A percentile compares a stretch with the other conserved stretches of the same genome.
phyloP scores from a whole-genome alignment of 805 yeast species.

The Clavispora phyllophila region DNA sequence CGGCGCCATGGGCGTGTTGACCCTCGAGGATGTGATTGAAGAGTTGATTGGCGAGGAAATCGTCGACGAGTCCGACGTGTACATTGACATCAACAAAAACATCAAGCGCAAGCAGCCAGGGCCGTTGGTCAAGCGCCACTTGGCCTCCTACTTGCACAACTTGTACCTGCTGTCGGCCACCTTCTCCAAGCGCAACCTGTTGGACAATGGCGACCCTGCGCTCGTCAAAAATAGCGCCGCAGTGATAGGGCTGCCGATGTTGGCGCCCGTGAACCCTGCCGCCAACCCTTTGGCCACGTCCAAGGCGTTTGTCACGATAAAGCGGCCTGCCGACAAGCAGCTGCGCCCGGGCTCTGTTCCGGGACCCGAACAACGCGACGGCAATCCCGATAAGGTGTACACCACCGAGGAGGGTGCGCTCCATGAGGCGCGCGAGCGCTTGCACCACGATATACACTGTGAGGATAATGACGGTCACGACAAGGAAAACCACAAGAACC shows the following conservation, averaged over 20 bases:
- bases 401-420: conserved; percentile 43
- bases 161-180: conserved; percentile 40
- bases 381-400: conserved; percentile 34
- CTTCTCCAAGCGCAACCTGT: conserved; percentile 38
- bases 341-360: not conserved
- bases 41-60: conserved; percentile 97
- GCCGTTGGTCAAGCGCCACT: conserved; percentile 64
- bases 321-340: conserved; percentile 39
- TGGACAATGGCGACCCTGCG: conserved; percentile 21
- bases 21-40: conserved; percentile 96
- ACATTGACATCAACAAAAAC: conserved; percentile 82
- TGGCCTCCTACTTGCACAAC: conserved; percentile 63
- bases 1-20: conserved; percentile 88
- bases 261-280: conserved; percentile 47
- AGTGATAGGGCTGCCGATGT: conserved; percentile 11
- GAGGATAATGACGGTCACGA: conserved; percentile 2
- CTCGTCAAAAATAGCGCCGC: conserved; percentile 2
- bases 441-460: not conserved
- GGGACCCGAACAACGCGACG: conserved; percentile 1
- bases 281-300: conserved; percentile 63
- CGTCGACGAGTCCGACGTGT: conserved; percentile 93
- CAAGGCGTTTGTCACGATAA: conserved; percentile 64
- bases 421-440: conserved; percentile 18
- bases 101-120: conserved; percentile 76
- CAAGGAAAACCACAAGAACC: conserved; percentile 8